These are phyloP conservation scores for Dipodascus geniculatus DNA, from an alignment of 805 yeast species.

Conservation along the genomic window DNA sequence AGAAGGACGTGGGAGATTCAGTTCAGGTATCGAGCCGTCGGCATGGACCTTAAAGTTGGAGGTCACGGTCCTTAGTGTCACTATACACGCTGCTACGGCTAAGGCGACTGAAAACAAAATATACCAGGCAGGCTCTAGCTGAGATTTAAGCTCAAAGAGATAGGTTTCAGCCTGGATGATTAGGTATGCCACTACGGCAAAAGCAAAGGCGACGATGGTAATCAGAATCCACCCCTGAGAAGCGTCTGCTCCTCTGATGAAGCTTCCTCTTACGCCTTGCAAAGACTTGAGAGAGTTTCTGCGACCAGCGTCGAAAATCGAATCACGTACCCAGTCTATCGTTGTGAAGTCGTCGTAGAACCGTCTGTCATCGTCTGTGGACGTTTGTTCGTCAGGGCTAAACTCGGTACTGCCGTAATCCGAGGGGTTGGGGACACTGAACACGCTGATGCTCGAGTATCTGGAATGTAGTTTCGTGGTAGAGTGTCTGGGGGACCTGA, in stretches of 20 bases:
- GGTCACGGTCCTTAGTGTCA: conserved; percentile 6
- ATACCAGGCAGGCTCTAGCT: conserved; percentile 29
- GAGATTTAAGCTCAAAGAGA: conserved; percentile 35
- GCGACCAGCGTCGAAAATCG: conserved; percentile 32
- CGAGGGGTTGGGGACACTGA: neutral
- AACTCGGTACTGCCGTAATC: neutral
- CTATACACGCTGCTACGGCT: conserved; percentile 27
- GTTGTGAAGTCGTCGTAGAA: conserved; percentile 52
- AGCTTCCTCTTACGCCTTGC: conserved; percentile 24
- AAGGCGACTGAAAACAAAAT: conserved; percentile 33
- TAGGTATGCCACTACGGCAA: conserved; percentile 38
- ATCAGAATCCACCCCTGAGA: conserved; percentile 41
- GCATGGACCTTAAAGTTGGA: conserved; percentile 42
- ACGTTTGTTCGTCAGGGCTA: neutral
- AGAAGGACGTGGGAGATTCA: no score
- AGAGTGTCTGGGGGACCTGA: neutral
- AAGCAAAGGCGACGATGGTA: conserved; percentile 32
- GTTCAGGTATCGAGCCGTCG: no score
- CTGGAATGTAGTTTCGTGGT: neutral
- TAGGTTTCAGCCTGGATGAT: conserved; percentile 38
- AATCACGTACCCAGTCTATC: conserved; percentile 46
- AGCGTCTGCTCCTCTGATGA: conserved; percentile 26
- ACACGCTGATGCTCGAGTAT: neutral
- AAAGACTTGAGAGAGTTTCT: conserved; percentile 28
- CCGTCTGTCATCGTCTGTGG: conserved; percentile 19